Conservation (phyloP, 345 rosid species). For the Carallia pectinifolia region DNA sequence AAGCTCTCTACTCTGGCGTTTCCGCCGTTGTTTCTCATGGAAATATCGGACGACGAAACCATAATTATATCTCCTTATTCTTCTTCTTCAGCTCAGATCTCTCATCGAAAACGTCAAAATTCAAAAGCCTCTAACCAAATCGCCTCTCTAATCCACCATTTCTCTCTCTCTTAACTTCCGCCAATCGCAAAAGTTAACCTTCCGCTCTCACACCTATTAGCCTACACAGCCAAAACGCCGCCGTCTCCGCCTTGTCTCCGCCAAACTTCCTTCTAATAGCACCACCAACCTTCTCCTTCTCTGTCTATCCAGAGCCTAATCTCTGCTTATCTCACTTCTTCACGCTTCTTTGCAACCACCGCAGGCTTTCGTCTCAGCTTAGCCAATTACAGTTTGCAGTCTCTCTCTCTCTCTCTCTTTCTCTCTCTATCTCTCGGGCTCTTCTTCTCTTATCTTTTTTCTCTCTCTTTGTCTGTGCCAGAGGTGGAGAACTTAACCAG, state of each 20-base stretch:
- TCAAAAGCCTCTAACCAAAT: not conserved
- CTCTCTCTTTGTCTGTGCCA: conserved; percentile 25
- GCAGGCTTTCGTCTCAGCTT: conserved; percentile 4
- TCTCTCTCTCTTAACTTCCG: not conserved
- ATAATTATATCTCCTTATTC: not conserved
- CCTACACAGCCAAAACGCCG: not conserved
- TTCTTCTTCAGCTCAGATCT: conserved; percentile 24
- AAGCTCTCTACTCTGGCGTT: conserved; percentile 24
- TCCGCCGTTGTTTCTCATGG: conserved; percentile 19
- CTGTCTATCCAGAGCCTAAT: conserved; percentile 6
- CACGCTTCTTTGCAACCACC: conserved; percentile 22
- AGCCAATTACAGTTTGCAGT: conserved; percentile 30
- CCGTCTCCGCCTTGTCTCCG: not conserved
- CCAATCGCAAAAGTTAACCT: not conserved
- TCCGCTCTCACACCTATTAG: not conserved
- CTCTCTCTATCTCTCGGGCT: conserved; percentile 12
- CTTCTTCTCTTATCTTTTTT: conserved; percentile 22
- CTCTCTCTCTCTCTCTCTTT: conserved; percentile 17
- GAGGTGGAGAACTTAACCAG: conserved; percentile 46
- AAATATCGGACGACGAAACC: conserved; percentile 22
- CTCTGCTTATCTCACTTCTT: conserved; percentile 21
- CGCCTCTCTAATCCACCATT: conserved; percentile 15
- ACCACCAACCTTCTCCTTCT: conserved; percentile 3
- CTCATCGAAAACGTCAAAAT: conserved; percentile 9
- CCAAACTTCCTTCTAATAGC: not conserved